Evolutionary conservation across 2,329 filamentous ascomycete species (phyloP).

Genomic region (Tricladium varicosporioides): DNA sequence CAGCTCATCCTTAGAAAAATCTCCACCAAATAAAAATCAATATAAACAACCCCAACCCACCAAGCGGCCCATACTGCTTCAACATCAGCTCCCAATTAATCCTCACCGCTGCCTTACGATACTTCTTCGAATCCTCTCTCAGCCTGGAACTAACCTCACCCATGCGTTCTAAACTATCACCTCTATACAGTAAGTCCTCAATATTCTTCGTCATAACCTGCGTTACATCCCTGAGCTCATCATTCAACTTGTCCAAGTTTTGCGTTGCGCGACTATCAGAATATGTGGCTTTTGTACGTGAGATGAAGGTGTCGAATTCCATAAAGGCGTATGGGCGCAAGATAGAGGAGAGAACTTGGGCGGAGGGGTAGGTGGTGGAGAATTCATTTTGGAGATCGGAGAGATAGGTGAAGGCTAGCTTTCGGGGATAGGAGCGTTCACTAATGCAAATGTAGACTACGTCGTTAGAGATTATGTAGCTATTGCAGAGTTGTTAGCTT

Average conservation of each 20-base stretch:
- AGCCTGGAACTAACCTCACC: constrained; percentile 87
- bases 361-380: constrained; percentile 73
- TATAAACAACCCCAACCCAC: constrained; percentile 75
- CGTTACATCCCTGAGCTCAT: constrained; percentile 95
- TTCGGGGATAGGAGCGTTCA: constrained; percentile 91
- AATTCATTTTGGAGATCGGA: constrained; percentile 90
- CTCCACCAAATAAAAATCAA: constrained; percentile 88
- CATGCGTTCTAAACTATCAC: constrained; percentile 94
- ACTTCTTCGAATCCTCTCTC: constrained; percentile 91
- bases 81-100: constrained; percentile 98
- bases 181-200: constrained; percentile 92
- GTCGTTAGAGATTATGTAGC: constrained; percentile 80
- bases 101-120: constrained; percentile 83
- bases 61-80: constrained; percentile 96
- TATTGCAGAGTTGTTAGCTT: constrained; percentile 34
- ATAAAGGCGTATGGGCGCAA: constrained; percentile 94
- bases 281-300: constrained; percentile 89
- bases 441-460: constrained; percentile 93
- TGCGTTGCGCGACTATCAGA: constrained; percentile 86
- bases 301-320: constrained; percentile 97
- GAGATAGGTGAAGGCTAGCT: constrained; percentile 97
- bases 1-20: constrained; percentile 65
- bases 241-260: constrained; percentile 93
- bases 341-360: constrained; percentile 69
- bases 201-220: constrained; percentile 99